Evolutionary conservation across 2,329 filamentous ascomycete genomes (phyloP).

Genomic region (Acephala macrosclerotiorum): DNA sequence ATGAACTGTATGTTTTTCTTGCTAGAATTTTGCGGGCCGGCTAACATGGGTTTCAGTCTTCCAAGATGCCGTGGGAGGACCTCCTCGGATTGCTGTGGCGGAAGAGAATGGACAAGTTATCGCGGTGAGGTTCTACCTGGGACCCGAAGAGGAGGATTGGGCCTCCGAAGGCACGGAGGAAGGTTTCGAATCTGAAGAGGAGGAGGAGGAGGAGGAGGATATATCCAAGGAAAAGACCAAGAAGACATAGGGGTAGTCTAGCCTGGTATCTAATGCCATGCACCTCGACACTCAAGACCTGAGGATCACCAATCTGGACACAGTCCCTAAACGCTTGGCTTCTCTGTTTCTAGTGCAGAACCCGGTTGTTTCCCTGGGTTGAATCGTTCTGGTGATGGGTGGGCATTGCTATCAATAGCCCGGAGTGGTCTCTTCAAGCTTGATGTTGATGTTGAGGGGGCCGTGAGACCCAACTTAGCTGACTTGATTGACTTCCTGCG

Average conservation of each 20-base stretch:
- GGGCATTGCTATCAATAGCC: no score
- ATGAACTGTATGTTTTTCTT: not conserved
- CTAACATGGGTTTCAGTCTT: not conserved
- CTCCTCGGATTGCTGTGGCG: slow-evolving; percentile 4
- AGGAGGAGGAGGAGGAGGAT: not conserved
- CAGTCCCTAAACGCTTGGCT: no score
- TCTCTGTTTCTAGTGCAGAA: no score
- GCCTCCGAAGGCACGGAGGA: not conserved
- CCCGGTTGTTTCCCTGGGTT: no score
- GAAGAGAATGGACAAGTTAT: slow-evolving; percentile 2
- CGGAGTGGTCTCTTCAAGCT: no score
- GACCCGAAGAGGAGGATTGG: not conserved
- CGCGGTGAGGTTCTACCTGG: not conserved
- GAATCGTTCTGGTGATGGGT: no score
- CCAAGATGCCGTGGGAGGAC: not conserved
- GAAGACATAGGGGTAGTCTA: not conserved
- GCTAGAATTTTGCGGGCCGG: not conserved
- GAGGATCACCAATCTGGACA: no score
- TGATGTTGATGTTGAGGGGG: no score
- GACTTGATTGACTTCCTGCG: no score
- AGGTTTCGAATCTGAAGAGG: not conserved
- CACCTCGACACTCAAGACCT: no score
- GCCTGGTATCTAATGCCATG: no score
- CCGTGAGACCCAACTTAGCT: no score
- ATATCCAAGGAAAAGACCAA: not conserved